Base-by-base conservation (phyloP, 2,329 filamentous ascomycete genomes). In the Microdochium trichocladiopsis region DNA sequence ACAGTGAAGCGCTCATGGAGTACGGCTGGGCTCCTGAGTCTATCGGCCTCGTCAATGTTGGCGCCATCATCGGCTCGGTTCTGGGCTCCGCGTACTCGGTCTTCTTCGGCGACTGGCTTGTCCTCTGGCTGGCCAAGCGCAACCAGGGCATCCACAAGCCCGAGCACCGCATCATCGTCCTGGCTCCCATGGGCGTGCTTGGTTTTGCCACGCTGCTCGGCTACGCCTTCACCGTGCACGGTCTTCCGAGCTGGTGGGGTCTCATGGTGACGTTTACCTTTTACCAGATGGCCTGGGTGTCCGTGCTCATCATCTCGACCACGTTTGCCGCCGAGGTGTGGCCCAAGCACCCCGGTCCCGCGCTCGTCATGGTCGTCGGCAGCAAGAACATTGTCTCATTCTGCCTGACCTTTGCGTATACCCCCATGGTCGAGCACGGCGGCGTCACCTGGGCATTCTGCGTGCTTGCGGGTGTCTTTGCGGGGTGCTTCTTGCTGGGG, bases 311-410 rank as follows among this genome's bases (percentile, higher is more conserved):
- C 18, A 12, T 45, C 10, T 22, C 41, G 41, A 45, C 41, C 12
- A 45, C 41, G n/a, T 45, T 45, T 18, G 41, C 41, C 41, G 16
- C 41, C 41, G 41, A 45, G 21, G 41, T 45, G 4, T 45, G 41
- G 41, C 41, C 41, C 41, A 45, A 45, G 41, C 41, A 45, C 41
- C 41, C 41, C 6, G 41, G 41, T 10, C 41, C 41, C 16, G 41
- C 41, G 14, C 18, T 45, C 12, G 41, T 45, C 12, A 28, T 49
- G 28, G 47, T 28, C 21, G 28, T 49, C 14, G 47, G 47, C 28
- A 49, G 24, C 47, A 49, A 49, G 41, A 45, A 45, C 41, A 45
- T 45, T 45, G 18, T 45, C 6, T 45, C 41, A 10, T 45, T 45
- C 41, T 21, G 41, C 21, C 18, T 45, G 41, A 45, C 41, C 12